Conservation (phyloP, 345 rosid species). For the Hevea brasiliensis region DNA sequence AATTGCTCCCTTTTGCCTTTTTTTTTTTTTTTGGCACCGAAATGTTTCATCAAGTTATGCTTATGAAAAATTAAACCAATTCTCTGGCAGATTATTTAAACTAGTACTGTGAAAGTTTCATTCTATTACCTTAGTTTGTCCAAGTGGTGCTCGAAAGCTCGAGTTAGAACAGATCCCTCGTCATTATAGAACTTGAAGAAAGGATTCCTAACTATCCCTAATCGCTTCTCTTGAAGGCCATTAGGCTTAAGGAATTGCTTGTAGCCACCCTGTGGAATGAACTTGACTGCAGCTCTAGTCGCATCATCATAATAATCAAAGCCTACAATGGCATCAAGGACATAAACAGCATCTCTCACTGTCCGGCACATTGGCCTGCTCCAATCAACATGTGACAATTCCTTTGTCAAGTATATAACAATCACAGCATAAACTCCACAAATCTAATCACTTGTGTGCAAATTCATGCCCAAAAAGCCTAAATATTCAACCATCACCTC, state of each 20-base stretch:
- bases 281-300: slow-evolving; percentile 37
- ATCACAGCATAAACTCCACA: too few relatives aligned
- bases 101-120: too few relatives aligned
- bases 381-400: too few relatives aligned
- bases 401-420: too few relatives aligned
- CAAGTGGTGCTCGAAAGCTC: slow-evolving; percentile 44
- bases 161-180: background rate
- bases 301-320: slow-evolving; percentile 39
- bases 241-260: slow-evolving; percentile 43
- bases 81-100: background rate
- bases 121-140: slow-evolving; percentile 43
- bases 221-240: slow-evolving; percentile 61
- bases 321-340: slow-evolving; percentile 48
- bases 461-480: too few relatives aligned
- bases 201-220: slow-evolving; percentile 48
- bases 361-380: slow-evolving; percentile 29
- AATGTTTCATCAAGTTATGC: too few relatives aligned
- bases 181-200: slow-evolving; percentile 15
- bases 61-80: too few relatives aligned
- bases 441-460: too few relatives aligned
- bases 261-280: slow-evolving; percentile 59
- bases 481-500: too few relatives aligned
- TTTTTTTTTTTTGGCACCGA: slow-evolving; percentile 30
- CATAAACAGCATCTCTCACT: slow-evolving; percentile 44
- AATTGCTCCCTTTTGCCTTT: slow-evolving; percentile 36